Evolutionary conservation across 805 yeast genomes (phyloP).

Genomic region (Tetrapisispora pingtungensis): DNA sequence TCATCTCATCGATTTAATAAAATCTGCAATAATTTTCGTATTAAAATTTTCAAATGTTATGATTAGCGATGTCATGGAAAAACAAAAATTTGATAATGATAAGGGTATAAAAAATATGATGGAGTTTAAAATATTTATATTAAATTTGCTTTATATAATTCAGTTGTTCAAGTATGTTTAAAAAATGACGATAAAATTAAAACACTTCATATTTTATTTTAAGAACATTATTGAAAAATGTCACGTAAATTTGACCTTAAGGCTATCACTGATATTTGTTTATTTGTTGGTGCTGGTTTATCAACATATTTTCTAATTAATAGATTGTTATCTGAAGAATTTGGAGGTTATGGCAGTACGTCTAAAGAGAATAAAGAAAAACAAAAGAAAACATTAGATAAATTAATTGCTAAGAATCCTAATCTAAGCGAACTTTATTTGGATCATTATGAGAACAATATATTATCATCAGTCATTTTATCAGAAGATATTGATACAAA

Average conservation of each 20-base stretch:
- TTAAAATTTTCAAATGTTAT: not conserved
- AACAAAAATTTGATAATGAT: not conserved
- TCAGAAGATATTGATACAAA: conserved; percentile 73
- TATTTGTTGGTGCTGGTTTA: conserved; percentile 53
- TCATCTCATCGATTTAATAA: not conserved
- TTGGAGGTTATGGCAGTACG: conserved; percentile 32
- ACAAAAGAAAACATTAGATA: conserved; percentile 47
- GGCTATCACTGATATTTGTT: conserved; percentile 37
- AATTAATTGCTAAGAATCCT: conserved; percentile 52
- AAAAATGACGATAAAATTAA: too few relatives aligned
- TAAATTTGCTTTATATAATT: too few relatives aligned
- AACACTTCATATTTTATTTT: too few relatives aligned
- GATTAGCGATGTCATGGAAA: not conserved
- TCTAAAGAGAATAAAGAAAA: conserved; percentile 52
- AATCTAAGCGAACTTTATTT: conserved; percentile 37
- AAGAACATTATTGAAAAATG: too few relatives aligned
- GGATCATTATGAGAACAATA: conserved; percentile 66
- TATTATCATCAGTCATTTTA: conserved; percentile 67
- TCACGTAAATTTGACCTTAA: conserved; percentile 32
- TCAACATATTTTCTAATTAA: conserved; percentile 56
- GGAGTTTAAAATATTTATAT: too few relatives aligned
- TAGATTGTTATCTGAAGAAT: conserved; percentile 35
- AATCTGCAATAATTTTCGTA: not conserved
- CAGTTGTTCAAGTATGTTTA: too few relatives aligned
- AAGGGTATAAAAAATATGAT: not conserved